Conservation (phyloP, 176 grass and related monocot genomes). For the Saccharum spontaneum region DNA sequence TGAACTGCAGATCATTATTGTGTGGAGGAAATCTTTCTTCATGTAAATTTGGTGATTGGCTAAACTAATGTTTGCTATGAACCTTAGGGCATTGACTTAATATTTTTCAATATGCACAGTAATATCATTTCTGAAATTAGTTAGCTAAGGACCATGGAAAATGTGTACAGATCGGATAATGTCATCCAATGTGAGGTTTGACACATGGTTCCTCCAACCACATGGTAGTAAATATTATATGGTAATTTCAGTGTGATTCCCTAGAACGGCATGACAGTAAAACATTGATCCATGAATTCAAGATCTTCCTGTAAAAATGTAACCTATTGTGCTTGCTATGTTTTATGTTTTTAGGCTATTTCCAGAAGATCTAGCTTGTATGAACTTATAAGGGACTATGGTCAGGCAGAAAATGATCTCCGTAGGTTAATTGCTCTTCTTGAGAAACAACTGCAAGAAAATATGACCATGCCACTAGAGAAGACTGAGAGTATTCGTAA, state of each 20-base stretch:
- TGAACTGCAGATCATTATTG: neutral
- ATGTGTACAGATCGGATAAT: neutral
- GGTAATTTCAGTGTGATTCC: neutral
- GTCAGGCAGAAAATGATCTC: slow-evolving; percentile 76
- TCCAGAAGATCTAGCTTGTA: slow-evolving; percentile 89
- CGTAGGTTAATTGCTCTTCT: slow-evolving; percentile 66
- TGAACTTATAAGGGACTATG: slow-evolving; percentile 77
- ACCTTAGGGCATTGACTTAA: slow-evolving; percentile 14
- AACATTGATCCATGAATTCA: slow-evolving; percentile 4
- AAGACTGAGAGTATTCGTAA: slow-evolving; percentile 39
- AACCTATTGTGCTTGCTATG: slow-evolving; percentile 24
- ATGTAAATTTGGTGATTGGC: slow-evolving; percentile 13
- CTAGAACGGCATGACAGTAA: neutral
- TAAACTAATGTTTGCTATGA: slow-evolving; percentile 5
- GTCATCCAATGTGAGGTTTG: neutral
- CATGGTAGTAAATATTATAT: neutral
- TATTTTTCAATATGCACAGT: neutral
- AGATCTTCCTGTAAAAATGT: neutral
- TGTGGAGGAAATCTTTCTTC: neutral
- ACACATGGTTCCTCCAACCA: neutral
- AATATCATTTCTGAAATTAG: neutral
- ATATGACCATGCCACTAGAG: slow-evolving; percentile 38
- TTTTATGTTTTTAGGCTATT: slow-evolving; percentile 61
- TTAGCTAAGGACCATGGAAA: neutral
- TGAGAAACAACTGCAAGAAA: slow-evolving; percentile 70